Base-by-base conservation (phyloP, 257 asterid species). In the Misopates orontium region DNA sequence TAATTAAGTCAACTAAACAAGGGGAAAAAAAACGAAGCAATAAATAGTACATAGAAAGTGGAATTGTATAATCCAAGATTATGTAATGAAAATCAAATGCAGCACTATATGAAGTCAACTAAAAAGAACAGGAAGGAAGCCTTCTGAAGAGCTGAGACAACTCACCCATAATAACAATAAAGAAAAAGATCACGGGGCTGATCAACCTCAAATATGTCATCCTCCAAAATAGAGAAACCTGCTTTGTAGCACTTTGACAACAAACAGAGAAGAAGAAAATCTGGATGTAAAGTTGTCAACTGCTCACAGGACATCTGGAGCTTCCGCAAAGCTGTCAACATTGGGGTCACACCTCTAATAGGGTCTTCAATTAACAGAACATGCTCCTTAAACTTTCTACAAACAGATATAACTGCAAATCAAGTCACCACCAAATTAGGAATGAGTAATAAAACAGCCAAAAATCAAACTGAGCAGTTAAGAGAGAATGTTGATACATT, bases 121-220 rank as follows among this genome's bases (percentile, higher is more conserved):
- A 39, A 22, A 75, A 47, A 24, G 36, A 54, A 40, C 13, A 51
- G 21, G 56, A 45, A 48, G 10, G 13, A 17, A 48, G 45, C 13
- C 18, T 32, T 56, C 40, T 20, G 49, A 59, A 71, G 22, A 41
- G 45, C 69, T 18, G 40, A 71, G 69, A 28, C 60, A 72, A 61
- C 95, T 74, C 52, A 90, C 99, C 97, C 99, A 59, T 90, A 93
- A 70, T 90, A 93, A 77, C 96, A 87, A 59, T 90, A 93, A 18
- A 93, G 89, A 58, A 80, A 88, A 69, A 90, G 87, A 59, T 93
- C 99, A 62, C 88, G 89, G 19, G 97, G 97, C 70, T 87, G 95
- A 71, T 90, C 96, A 62, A 82, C 85, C 78, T 93, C 97, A 82
- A 74, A 82, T 39, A 87, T 65, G 73, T 86, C 86, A 36, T 86